Percentiles rank a stretch among this genome's conserved stretches.
Conservation (phyloP, 2,329 filamentous ascomycete genomes). For the Trichoderma oligosporum region DNA sequence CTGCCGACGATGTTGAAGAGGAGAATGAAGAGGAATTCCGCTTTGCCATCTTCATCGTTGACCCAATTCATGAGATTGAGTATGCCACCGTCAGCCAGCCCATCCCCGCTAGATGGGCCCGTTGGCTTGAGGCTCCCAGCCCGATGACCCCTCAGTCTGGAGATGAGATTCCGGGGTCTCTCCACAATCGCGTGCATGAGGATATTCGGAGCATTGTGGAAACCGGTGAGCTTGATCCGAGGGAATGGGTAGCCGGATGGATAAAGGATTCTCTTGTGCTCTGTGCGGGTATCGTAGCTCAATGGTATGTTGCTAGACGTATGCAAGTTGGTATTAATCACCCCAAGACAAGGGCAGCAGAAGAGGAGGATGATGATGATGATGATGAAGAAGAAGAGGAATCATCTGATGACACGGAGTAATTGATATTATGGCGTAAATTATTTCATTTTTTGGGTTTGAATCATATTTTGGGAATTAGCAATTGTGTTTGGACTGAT, state of each 20-base stretch:
- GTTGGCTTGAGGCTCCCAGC: slow-evolving; percentile 81
- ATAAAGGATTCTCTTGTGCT: slow-evolving; percentile 81
- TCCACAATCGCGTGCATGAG: slow-evolving; percentile 56
- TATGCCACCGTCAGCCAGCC: slow-evolving; percentile 80
- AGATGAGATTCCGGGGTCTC: slow-evolving; percentile 41
- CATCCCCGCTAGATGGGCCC: slow-evolving; percentile 79
- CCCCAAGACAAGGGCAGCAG: slow-evolving; percentile 41
- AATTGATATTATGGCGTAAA: not conserved
- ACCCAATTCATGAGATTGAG: slow-evolving; percentile 86
- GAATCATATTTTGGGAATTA: not conserved
- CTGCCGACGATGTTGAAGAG: slow-evolving; percentile 48
- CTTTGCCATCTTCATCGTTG: slow-evolving; percentile 76
- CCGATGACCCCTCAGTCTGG: slow-evolving; percentile 52
- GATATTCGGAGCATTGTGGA: slow-evolving; percentile 85
- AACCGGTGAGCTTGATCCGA: slow-evolving; percentile 72
- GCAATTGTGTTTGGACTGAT: not conserved
- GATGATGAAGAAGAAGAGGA: slow-evolving; percentile 7
- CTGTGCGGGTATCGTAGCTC: slow-evolving; percentile 79
- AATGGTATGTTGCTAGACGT: slow-evolving; percentile 87
- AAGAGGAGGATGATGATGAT: not conserved
- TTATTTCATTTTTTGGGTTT: no score
- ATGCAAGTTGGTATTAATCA: slow-evolving; percentile 92
- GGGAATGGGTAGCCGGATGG: slow-evolving; percentile 98
- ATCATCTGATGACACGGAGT: slow-evolving; percentile 4
- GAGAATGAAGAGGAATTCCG: slow-evolving; percentile 56